phyloP scores from a whole-genome alignment of 495 filamentous ascomycete genomes.

The Aspergillus haitiensis region DNA sequence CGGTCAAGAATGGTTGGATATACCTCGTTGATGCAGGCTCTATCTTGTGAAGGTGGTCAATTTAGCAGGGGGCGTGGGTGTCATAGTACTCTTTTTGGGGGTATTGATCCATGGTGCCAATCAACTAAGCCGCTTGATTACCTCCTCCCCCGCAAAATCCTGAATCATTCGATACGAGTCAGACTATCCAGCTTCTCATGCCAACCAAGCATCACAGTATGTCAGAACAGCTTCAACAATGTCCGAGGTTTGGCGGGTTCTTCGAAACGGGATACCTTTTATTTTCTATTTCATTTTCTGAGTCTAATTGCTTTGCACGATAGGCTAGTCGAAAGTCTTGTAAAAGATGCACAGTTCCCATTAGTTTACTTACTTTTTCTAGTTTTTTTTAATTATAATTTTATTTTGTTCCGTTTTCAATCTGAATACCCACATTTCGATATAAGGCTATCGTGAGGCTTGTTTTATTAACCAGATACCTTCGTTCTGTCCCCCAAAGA shows the following conservation, averaged over 20 bases:
- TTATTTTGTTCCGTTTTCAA: background rate
- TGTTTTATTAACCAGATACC: background rate
- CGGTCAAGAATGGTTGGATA: conserved; percentile 1
- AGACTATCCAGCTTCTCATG: background rate
- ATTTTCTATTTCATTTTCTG: background rate
- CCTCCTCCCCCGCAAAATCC: background rate
- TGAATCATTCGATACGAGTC: conserved; percentile 15
- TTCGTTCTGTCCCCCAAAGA: background rate
- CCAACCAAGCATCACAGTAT: conserved; percentile 1
- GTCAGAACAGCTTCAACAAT: conserved; percentile 4
- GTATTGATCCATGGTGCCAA: background rate
- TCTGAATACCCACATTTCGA: conserved; percentile 2
- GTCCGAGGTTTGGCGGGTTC: conserved; percentile 13
- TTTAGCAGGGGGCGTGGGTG: background rate
- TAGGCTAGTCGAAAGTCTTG: background rate
- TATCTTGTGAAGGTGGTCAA: conserved; percentile 1
- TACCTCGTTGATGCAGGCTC: background rate
- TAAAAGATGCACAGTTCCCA: conserved; percentile 2
- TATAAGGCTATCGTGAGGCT: conserved; percentile 4
- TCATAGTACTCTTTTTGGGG: background rate
- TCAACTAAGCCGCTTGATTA: background rate
- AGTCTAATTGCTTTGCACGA: background rate
- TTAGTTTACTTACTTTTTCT: background rate
- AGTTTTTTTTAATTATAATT: no score
- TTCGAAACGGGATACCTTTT: background rate